Conservation (phyloP, 495 filamentous ascomycete species). For the Sporormia fimetaria region DNA sequence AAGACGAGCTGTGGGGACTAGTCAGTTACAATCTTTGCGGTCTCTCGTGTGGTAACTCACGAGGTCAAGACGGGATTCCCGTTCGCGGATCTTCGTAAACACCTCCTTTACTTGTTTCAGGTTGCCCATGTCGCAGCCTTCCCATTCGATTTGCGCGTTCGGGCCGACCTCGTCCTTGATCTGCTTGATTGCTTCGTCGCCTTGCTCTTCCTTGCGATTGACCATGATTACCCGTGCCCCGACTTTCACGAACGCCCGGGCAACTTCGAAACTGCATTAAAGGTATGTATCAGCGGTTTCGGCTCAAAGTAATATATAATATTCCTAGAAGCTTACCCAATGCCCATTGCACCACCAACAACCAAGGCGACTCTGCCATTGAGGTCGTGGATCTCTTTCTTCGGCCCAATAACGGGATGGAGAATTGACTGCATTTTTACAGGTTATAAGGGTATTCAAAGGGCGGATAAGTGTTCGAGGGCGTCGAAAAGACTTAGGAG, state of each 20-base stretch:
- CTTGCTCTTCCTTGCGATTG: constrained; percentile 36
- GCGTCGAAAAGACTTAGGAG: too few species aligned
- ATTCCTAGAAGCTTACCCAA: constrained; percentile 4
- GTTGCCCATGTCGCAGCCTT: constrained; percentile 36
- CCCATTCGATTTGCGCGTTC: constrained; percentile 34
- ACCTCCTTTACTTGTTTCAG: constrained; percentile 34
- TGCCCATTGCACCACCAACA: constrained; percentile 13
- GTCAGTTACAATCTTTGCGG: too few species aligned
- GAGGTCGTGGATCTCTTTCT: constrained; percentile 14
- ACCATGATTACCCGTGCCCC: constrained; percentile 34
- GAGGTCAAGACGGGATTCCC: constrained; percentile 35
- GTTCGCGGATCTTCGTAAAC: constrained; percentile 27
- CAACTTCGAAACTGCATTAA: constrained; percentile 16
- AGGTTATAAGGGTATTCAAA: not conserved
- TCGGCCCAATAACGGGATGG: constrained; percentile 10
- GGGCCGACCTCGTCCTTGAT: constrained; percentile 36
- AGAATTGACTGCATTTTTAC: constrained; percentile 10
- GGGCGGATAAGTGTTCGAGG: too few species aligned
- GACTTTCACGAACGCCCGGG: constrained; percentile 28
- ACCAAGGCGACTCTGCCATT: constrained; percentile 11
- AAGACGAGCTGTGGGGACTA: too few species aligned
- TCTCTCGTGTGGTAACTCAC: too few species aligned
- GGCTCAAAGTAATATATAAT: not conserved
- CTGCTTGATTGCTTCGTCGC: constrained; percentile 32
- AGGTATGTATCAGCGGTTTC: not conserved